A percentile compares a stretch with the other conserved stretches of the same genome.
These are phyloP conservation scores for Tephrocybe sp. DNA, from an alignment of 768 basidiomycete genomes.

Conservation along the genomic window DNA sequence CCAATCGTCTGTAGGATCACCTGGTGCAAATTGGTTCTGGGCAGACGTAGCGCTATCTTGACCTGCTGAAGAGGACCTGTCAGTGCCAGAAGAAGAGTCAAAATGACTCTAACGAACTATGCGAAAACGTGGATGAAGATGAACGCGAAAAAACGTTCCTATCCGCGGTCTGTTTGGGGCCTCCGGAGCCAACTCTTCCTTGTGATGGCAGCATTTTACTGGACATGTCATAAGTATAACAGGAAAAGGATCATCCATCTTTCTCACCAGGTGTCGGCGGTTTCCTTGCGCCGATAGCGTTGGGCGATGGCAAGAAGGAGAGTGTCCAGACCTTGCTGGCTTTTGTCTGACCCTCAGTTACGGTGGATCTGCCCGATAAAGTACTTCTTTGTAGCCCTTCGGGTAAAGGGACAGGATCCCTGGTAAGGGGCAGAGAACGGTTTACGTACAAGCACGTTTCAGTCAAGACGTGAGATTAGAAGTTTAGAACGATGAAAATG, in stretches of 20 bases:
- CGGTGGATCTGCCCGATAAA: conserved; percentile 19
- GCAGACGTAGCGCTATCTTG: conserved; percentile 11
- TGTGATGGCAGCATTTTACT: conserved; percentile 32
- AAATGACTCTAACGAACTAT: conserved; percentile 19
- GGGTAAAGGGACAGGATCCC: conserved; percentile 15
- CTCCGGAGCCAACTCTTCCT: conserved; percentile 31
- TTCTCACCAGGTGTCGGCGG: conserved; percentile 32
- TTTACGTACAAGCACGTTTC: conserved; percentile 13
- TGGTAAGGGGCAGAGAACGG: conserved; percentile 12
- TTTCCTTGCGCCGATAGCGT: conserved; percentile 27
- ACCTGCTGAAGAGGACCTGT: conserved; percentile 10
- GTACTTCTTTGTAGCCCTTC: conserved; percentile 16
- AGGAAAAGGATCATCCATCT: conserved; percentile 18
- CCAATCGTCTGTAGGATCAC: conserved; percentile 12
- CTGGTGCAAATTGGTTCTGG: conserved; percentile 4
- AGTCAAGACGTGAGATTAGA: background rate
- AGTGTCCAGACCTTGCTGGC: conserved; percentile 5
- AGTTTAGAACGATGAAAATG: background rate
- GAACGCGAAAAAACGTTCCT: conserved; percentile 21
- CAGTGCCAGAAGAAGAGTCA: conserved; percentile 6
- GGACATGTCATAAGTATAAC: conserved; percentile 21
- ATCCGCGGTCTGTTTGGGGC: conserved; percentile 24
- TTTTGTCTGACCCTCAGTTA: conserved; percentile 17
- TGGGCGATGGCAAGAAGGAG: conserved; percentile 23
- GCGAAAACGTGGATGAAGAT: conserved; percentile 20